These are phyloP conservation scores for Lepidium sativum DNA, from an alignment of 345 rosid genomes.

Conservation along the genomic window DNA sequence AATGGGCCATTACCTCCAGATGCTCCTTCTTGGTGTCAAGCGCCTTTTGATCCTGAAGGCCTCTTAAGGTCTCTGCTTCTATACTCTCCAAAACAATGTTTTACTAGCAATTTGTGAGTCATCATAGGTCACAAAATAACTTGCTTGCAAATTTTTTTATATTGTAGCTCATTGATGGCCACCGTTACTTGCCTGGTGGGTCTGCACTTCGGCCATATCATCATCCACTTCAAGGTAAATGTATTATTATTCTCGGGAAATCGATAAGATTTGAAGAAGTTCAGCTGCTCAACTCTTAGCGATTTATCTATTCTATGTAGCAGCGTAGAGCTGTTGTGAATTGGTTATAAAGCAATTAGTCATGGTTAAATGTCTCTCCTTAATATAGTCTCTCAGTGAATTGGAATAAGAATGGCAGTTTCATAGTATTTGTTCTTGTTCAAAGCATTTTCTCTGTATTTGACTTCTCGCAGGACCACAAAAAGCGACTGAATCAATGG, in stretches of 20 bases:
- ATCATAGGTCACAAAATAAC: not conserved
- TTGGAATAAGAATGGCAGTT: not conserved
- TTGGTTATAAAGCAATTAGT: not conserved
- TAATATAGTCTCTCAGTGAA: not conserved
- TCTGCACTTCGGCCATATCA: slow-evolving; percentile 73
- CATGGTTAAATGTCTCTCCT: not conserved
- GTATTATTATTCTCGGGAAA: not conserved
- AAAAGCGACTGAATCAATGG: slow-evolving; percentile 52
- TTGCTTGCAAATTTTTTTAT: slow-evolving; percentile 1
- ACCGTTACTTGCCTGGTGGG: slow-evolving; percentile 72
- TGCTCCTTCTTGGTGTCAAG: slow-evolving; percentile 94
- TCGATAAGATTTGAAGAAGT: not conserved
- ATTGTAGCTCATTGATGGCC: slow-evolving; percentile 76
- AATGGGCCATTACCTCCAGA: slow-evolving; percentile 61
- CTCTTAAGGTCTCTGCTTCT: slow-evolving; percentile 53
- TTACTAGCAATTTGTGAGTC: not conserved
- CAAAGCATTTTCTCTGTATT: not conserved
- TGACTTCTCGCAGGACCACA: slow-evolving; percentile 46
- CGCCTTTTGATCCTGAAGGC: slow-evolving; percentile 95
- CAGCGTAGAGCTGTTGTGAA: not conserved
- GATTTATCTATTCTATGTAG: not conserved
- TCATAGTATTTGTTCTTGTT: not conserved
- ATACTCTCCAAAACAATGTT: not conserved
- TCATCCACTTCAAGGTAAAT: slow-evolving; percentile 70
- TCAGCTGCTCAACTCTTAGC: not conserved